Base-by-base conservation (phyloP, 768 basidiomycete genomes). In the Tubosaeta brunneosetosa region DNA sequence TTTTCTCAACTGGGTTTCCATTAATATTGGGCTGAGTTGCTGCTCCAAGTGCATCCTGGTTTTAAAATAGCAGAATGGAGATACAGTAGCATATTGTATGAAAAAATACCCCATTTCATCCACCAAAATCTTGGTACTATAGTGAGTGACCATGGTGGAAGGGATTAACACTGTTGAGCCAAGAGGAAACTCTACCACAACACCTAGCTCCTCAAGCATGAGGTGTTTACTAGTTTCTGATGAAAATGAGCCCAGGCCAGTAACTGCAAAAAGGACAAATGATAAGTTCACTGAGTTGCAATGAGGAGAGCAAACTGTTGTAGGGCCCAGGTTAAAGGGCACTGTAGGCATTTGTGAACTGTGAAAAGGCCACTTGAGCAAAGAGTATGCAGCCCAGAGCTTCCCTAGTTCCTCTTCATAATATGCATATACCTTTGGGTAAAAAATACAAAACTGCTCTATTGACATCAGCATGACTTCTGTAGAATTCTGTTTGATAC, bases 261-360 rank as follows among this genome's bases (percentile, higher is more conserved):
- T 59, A 6, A 59, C 52, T 6, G 2, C 0, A 2, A 57, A 59
- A 1, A 59, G 55, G 0, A 50, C 50, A 3, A 55, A 59, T 0
- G 49, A 51, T 0, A 59, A 6, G 31, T 59, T 59, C 0, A 37
- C 47, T 0, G 40, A 51, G 7, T 59, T 52, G 0, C 26, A 12
- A 3, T 59, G 57, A 0, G 49, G 49, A 0, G 1, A 9, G 7
- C 58, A 59, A 0, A 59, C 34, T 0, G 33, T 58, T 0, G 4
- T 31, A 1, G 49, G 49, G 0, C 56, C 47, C 0, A 58, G 38
- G 31, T 58, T 58, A 17, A 16, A 54, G 1, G 49, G 42, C 0
- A 49, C 49, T 0, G 36, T 47, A 0, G 54, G 56, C 46, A 56
- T 48, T 1, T 51, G 8, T 0, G 43, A 57, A 0, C 0, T 26